Percentiles rank a stretch among this genome's conserved stretches.
phyloP scores from a whole-genome alignment of 2,329 filamentous ascomycete species.

The Aspergillus sp. region DNA sequence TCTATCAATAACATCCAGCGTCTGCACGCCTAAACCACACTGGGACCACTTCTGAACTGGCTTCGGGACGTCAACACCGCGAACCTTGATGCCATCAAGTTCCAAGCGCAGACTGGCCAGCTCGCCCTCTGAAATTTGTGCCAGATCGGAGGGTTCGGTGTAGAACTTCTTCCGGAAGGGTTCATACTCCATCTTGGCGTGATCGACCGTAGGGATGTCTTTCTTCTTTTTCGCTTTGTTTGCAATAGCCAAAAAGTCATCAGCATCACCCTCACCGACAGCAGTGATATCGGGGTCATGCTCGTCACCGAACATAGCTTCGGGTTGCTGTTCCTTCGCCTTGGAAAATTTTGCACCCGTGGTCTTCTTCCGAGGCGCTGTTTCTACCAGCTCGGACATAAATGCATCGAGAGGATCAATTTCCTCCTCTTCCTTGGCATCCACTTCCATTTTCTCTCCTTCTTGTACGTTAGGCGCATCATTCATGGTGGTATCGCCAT shows the following conservation, averaged over 20 bases:
- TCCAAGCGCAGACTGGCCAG: conserved; percentile 77
- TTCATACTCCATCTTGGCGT: conserved; percentile 79
- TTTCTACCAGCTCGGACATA: conserved; percentile 70
- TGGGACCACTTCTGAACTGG: conserved; percentile 97
- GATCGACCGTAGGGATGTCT: conserved; percentile 84
- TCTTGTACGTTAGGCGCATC: conserved; percentile 39
- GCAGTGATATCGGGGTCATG: conserved; percentile 68
- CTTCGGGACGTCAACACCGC: conserved; percentile 82
- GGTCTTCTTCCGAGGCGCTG: conserved; percentile 43
- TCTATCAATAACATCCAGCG: conserved; percentile 77
- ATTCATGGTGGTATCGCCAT: conserved; percentile 47
- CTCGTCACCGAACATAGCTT: conserved; percentile 82
- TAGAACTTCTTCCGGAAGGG: conserved; percentile 94
- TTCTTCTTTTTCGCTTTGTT: conserved; percentile 81
- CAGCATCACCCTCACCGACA: conserved; percentile 59
- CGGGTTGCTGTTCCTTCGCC: conserved; percentile 64
- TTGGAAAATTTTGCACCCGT: conserved; percentile 35
- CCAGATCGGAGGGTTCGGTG: conserved; percentile 80
- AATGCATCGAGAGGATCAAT: conserved; percentile 95
- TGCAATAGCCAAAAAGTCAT: conserved; percentile 62
- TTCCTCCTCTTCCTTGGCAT: conserved; percentile 50
- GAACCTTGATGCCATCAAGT: conserved; percentile 92
- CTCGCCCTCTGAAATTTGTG: conserved; percentile 79
- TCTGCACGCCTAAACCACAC: conserved; percentile 83
- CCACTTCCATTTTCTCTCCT: conserved; percentile 38